These are phyloP conservation scores for Yamadazyma buinensis DNA, from an alignment of 1,139 yeast genomes.

Conservation along the genomic window DNA sequence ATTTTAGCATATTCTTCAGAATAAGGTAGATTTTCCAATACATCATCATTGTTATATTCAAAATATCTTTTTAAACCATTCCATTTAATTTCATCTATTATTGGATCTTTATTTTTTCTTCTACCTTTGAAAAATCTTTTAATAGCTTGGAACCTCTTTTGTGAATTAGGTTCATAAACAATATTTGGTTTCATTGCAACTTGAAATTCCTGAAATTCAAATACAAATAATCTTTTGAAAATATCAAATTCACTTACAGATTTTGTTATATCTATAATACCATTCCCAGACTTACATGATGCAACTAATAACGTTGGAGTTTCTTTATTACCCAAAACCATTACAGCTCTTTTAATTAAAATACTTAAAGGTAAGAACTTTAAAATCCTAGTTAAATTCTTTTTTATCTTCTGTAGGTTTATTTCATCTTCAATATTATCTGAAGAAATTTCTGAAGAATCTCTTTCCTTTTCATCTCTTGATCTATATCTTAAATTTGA, in stretches of 20 bases:
- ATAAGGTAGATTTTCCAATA: conserved; percentile 23
- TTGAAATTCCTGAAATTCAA: conserved; percentile 48
- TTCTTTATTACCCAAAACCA: conserved; percentile 73
- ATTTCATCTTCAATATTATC: conserved; percentile 1
- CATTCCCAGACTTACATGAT: conserved; percentile 56
- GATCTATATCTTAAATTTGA: conserved; percentile 3
- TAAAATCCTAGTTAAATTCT: conserved; percentile 18
- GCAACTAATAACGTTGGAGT: conserved; percentile 71
- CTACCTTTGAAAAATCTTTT: conserved; percentile 12
- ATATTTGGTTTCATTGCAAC: conserved; percentile 69
- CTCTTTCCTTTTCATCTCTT: conserved; percentile 5
- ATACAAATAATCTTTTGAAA: conserved; percentile 43
- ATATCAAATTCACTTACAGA: conserved; percentile 52
- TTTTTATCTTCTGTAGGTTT: conserved; percentile 5
- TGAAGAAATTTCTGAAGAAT: conserved; percentile 2
- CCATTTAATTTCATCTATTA: conserved; percentile 22
- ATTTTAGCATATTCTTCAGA: conserved; percentile 79
- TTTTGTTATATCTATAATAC: conserved; percentile 53
- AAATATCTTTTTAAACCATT: conserved; percentile 42
- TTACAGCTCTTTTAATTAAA: conserved; percentile 61
- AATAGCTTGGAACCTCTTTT: conserved; percentile 5
- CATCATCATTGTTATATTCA: conserved; percentile 25
- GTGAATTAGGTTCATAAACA: conserved; percentile 30
- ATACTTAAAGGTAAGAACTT: conserved; percentile 56
- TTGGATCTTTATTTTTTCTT: conserved; percentile 5